Conservation (phyloP, 305 asterid genomes). For the Fraxinus floribunda region DNA sequence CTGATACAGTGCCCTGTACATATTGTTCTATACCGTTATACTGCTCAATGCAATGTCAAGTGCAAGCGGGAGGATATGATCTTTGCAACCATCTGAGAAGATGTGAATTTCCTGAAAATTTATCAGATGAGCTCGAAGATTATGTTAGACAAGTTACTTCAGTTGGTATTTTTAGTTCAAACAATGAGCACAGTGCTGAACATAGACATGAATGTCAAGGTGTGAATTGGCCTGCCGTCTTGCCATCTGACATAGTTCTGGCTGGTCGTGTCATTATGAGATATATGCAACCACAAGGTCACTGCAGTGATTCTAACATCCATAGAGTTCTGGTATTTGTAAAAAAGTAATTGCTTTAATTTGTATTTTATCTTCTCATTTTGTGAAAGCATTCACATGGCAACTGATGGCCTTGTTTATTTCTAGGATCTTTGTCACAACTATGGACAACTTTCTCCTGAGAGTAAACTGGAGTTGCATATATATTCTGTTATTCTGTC, state of each 20-base stretch:
- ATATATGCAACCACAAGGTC: conserved; percentile 44
- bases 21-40: conserved; percentile 74
- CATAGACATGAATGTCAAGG: conserved; percentile 88
- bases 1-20: conserved; percentile 65
- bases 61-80: conserved; percentile 60
- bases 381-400: conserved; percentile 14
- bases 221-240: conserved; percentile 81
- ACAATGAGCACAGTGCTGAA: conserved; percentile 46
- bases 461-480: conserved; percentile 75
- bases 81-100: conserved; percentile 25
- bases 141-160: conserved; percentile 47
- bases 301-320: conserved; percentile 34
- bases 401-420: conserved; percentile 32
- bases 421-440: conserved; percentile 82
- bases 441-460: conserved; percentile 61
- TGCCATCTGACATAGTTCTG: conserved; percentile 81
- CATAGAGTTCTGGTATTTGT: conserved; percentile 47
- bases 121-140: conserved; percentile 52
- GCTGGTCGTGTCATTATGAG: conserved; percentile 85
- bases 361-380: conserved; percentile 18
- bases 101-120: conserved; percentile 29
- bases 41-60: conserved; percentile 74
- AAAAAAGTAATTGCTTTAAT: conserved; percentile 8
- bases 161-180: conserved; percentile 28
- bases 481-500: conserved; percentile 68